These are phyloP conservation scores for Didymosphaeria variabile DNA, from an alignment of 2,329 filamentous ascomycete genomes.

Conservation along the genomic window DNA sequence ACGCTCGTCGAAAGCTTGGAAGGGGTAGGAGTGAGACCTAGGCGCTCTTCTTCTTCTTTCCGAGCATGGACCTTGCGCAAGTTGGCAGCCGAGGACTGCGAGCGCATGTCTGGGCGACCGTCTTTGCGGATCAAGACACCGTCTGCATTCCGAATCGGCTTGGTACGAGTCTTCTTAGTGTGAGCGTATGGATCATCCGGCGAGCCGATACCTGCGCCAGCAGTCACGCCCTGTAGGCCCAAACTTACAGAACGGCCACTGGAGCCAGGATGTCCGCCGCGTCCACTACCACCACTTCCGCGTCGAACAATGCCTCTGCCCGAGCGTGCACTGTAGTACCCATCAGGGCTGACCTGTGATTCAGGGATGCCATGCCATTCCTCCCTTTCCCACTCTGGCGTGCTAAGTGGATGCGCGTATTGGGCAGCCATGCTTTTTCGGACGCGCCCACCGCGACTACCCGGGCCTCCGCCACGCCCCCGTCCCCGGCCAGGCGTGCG, in stretches of 20 bases:
- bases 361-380: constrained; percentile 47
- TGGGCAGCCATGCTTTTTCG: constrained; percentile 50
- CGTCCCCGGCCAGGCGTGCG: constrained; percentile 47
- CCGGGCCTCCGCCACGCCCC: constrained; percentile 52
- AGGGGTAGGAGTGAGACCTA: constrained; percentile 32
- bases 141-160: constrained; percentile 60
- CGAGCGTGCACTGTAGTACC: constrained; percentile 43
- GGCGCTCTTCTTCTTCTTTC: constrained; percentile 51
- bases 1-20: constrained; percentile 25
- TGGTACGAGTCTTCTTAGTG: constrained; percentile 60
- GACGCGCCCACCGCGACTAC: constrained; percentile 48
- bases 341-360: constrained; percentile 48
- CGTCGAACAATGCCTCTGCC: constrained; percentile 44
- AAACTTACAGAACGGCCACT: constrained; percentile 37
- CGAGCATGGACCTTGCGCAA: constrained; percentile 61
- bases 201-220: constrained; percentile 33
- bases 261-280: constrained; percentile 35
- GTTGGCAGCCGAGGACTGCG: constrained; percentile 62
- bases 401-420: constrained; percentile 33
- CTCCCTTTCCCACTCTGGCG: constrained; percentile 54
- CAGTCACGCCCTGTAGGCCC: constrained; percentile 38
- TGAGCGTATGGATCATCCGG: constrained; percentile 49
- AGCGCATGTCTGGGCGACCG: constrained; percentile 61
- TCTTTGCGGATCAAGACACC: constrained; percentile 62
- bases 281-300: constrained; percentile 42